Percentiles rank a stretch among this genome's conserved stretches.
Conservation (phyloP, 768 basidiomycete genomes). For the Pleurotus tuber-regium region DNA sequence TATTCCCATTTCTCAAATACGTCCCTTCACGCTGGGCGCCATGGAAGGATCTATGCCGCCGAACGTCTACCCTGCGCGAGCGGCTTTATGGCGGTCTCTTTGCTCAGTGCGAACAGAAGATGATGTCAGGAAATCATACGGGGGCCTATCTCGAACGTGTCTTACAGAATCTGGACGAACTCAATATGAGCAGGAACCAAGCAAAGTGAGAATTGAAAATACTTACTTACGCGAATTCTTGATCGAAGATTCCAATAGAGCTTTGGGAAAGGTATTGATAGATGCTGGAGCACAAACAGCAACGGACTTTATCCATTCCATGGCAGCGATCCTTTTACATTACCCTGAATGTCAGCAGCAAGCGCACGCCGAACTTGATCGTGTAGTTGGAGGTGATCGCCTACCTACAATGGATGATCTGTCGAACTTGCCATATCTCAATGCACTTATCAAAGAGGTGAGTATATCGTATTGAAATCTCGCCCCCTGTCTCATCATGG, state of each 20-base stretch:
- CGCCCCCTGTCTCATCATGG: no score
- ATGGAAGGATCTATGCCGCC: slow-evolving; percentile 16
- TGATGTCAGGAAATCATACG: neutral
- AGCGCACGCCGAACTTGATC: slow-evolving; percentile 19
- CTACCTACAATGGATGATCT: slow-evolving; percentile 8
- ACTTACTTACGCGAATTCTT: no score
- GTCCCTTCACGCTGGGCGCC: slow-evolving; percentile 18
- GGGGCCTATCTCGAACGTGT: neutral
- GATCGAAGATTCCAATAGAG: neutral
- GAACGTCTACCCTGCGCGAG: neutral
- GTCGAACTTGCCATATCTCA: slow-evolving; percentile 31
- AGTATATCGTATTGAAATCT: no score
- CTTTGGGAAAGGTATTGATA: neutral
- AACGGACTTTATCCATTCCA: neutral
- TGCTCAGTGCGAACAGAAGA: neutral
- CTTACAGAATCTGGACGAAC: neutral
- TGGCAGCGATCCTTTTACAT: slow-evolving; percentile 15
- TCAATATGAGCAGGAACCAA: neutral
- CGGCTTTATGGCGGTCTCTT: neutral
- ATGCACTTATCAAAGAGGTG: slow-evolving; percentile 19
- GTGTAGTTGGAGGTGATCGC: slow-evolving; percentile 15
- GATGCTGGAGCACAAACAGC: slow-evolving; percentile 1
- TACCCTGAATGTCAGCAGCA: slow-evolving; percentile 15
- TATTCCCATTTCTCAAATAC: slow-evolving; percentile 16
- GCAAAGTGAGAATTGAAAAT: neutral